Conservation (phyloP, 371 early-diverging fungal genomes). For the Mucor circinelloides region DNA sequence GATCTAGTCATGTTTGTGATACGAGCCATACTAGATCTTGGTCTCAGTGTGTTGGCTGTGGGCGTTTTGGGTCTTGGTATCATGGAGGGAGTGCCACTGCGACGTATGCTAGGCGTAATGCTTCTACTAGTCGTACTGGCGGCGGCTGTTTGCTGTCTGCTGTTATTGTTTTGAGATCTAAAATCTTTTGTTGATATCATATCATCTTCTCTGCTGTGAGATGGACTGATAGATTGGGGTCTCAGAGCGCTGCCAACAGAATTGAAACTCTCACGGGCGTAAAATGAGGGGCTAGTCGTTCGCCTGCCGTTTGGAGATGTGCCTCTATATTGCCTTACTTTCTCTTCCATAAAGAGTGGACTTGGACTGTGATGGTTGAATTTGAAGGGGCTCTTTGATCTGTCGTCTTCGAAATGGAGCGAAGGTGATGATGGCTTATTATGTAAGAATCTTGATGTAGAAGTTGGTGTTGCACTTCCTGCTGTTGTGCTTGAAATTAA, state of each 20-base stretch:
- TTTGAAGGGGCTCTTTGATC: constrained; percentile 25
- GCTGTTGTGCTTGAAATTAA: background rate
- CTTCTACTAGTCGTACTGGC: constrained; percentile 6
- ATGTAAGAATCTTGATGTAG: background rate
- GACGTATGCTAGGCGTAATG: constrained; percentile 20
- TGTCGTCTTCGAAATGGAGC: background rate
- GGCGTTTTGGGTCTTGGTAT: constrained; percentile 41
- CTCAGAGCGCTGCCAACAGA: constrained; percentile 17
- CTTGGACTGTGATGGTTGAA: constrained; percentile 2
- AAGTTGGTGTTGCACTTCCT: background rate
- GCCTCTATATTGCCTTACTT: background rate
- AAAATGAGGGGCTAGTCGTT: constrained; percentile 21
- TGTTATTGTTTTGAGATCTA: constrained; percentile 14
- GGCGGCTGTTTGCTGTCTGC: background rate
- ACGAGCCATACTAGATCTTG: constrained; percentile 4
- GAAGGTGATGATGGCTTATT: constrained; percentile 9
- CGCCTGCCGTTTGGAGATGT: constrained; percentile 13
- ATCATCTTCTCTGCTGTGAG: constrained; percentile 14
- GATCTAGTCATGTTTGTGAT: constrained; percentile 9
- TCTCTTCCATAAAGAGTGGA: constrained; percentile 10
- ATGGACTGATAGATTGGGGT: constrained; percentile 17
- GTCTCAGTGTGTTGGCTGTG: background rate
- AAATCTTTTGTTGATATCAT: constrained; percentile 12
- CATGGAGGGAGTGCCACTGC: constrained; percentile 28
- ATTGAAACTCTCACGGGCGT: constrained; percentile 14